Evolutionary conservation across 495 filamentous ascomycete species (phyloP).

Genomic region (Jackrogersella multiformis): DNA sequence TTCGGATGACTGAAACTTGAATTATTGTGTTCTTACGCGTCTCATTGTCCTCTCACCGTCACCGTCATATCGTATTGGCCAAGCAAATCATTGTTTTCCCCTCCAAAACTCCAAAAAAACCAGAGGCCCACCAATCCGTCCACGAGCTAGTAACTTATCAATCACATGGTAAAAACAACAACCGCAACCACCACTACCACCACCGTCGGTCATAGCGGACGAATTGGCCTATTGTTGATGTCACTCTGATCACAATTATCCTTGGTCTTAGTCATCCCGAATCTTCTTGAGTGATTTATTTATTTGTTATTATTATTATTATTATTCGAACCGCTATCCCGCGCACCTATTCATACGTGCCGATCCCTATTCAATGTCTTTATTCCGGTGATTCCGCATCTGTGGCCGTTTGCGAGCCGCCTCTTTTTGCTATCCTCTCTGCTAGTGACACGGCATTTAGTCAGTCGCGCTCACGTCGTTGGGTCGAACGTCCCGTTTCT

Average conservation of each 20-base stretch:
- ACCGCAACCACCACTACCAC: neutral
- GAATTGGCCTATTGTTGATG: conserved; percentile 21
- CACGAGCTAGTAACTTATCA: conserved; percentile 35
- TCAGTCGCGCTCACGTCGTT: conserved; percentile 18
- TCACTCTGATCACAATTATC: conserved; percentile 28
- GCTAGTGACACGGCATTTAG: conserved; percentile 6
- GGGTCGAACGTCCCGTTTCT: conserved; percentile 10
- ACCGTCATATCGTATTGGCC: conserved; percentile 24
- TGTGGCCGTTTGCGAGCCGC: conserved; percentile 34
- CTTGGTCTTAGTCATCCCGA: conserved; percentile 37
- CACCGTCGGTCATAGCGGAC: conserved; percentile 12
- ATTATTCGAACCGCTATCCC: conserved; percentile 14
- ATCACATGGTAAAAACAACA: conserved; percentile 37
- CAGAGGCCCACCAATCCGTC: conserved; percentile 36
- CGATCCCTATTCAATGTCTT: conserved; percentile 42
- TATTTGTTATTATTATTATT: too few species aligned
- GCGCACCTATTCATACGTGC: conserved; percentile 30
- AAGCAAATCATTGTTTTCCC: conserved; percentile 18
- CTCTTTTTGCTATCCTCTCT: conserved; percentile 3
- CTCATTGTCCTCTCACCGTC: conserved; percentile 4
- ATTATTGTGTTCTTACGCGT: conserved; percentile 29
- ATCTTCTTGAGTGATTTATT: conserved; percentile 40
- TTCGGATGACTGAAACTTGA: conserved; percentile 25
- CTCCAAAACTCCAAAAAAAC: neutral
- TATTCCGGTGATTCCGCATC: conserved; percentile 44